Evolutionary conservation across 257 asterid genomes (phyloP).

Genomic region (Petunia secreta): DNA sequence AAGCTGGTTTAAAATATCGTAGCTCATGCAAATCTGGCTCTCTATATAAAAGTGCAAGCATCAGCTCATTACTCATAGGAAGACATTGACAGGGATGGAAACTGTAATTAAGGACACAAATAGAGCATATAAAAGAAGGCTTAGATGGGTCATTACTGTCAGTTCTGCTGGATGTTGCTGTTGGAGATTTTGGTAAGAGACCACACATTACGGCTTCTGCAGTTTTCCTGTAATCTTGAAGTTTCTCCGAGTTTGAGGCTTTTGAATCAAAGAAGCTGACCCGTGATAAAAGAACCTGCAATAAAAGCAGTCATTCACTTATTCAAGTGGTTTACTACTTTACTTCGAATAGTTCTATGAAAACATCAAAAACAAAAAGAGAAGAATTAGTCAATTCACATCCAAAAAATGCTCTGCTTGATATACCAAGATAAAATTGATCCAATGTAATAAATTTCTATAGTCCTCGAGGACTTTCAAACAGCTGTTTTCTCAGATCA

Average conservation of each 20-base stretch:
- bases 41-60: not conserved
- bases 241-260: slow-evolving; percentile 46
- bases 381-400: not conserved
- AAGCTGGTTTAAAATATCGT: not conserved
- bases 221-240: slow-evolving; percentile 58
- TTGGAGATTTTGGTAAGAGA: slow-evolving; percentile 74
- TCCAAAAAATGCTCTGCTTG: slow-evolving; percentile 2
- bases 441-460: not conserved
- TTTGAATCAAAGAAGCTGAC: slow-evolving; percentile 68
- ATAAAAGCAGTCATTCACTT: slow-evolving; percentile 22
- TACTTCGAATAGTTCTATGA: not conserved
- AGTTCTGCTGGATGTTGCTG: slow-evolving; percentile 81
- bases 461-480: not conserved
- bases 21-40: not conserved
- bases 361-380: not conserved
- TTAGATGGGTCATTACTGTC: slow-evolving; percentile 46
- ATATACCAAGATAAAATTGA: not conserved
- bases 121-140: not conserved
- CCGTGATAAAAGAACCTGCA: slow-evolving; percentile 84
- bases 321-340: not conserved
- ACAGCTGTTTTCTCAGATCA: slow-evolving; percentile 1
- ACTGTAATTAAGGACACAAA: not conserved
- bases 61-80: not conserved
- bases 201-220: slow-evolving; percentile 96
- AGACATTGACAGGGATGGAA: not conserved